Percentiles rank a stretch among this genome's conserved stretches.
Evolutionary conservation across 352 stramenopile genomes (phyloP).

Genomic region (Globisporangium sylvaticum): DNA sequence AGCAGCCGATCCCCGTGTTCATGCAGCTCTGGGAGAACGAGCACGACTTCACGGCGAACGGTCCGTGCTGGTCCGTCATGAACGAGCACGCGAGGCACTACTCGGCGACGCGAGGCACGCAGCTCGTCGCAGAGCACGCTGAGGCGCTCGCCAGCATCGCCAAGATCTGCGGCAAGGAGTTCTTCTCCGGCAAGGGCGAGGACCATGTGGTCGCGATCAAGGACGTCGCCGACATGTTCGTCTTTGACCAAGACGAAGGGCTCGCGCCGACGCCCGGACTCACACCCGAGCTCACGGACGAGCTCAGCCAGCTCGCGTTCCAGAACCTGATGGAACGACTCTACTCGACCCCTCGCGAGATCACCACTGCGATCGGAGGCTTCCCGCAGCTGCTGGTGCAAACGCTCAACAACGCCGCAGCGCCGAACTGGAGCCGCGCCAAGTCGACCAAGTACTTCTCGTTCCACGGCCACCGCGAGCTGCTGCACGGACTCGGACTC

Average conservation of each 20-base stretch:
- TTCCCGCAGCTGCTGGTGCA: slow-evolving; percentile 64
- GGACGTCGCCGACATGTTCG: slow-evolving; percentile 70
- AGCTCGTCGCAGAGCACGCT: slow-evolving; percentile 39
- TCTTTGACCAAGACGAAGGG: slow-evolving; percentile 64
- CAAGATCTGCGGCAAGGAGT: slow-evolving; percentile 45
- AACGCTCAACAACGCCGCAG: slow-evolving; percentile 50
- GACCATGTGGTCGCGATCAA: slow-evolving; percentile 64
- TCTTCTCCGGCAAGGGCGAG: slow-evolving; percentile 27
- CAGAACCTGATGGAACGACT: slow-evolving; percentile 71
- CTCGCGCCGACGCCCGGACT: slow-evolving; percentile 44
- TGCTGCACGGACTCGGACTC: slow-evolving; percentile 73
- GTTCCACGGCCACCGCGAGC: slow-evolving; percentile 76
- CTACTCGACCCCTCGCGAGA: slow-evolving; percentile 58
- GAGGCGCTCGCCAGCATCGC: slow-evolving; percentile 32
- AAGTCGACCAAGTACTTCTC: slow-evolving; percentile 65
- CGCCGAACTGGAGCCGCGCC: slow-evolving; percentile 22
- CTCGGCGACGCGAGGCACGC: slow-evolving; percentile 25
- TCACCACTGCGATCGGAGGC: slow-evolving; percentile 64
- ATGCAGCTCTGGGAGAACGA: slow-evolving; percentile 82
- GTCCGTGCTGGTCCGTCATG: slow-evolving; percentile 57
- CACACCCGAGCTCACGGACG: slow-evolving; percentile 33
- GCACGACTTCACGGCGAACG: slow-evolving; percentile 73
- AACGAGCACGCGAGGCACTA: slow-evolving; percentile 54
- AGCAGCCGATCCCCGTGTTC: slow-evolving; percentile 68
- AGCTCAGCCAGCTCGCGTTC: slow-evolving; percentile 60